These are phyloP conservation scores for Paulownia fortunei DNA, from an alignment of 257 asterid species.

Conservation along the genomic window DNA sequence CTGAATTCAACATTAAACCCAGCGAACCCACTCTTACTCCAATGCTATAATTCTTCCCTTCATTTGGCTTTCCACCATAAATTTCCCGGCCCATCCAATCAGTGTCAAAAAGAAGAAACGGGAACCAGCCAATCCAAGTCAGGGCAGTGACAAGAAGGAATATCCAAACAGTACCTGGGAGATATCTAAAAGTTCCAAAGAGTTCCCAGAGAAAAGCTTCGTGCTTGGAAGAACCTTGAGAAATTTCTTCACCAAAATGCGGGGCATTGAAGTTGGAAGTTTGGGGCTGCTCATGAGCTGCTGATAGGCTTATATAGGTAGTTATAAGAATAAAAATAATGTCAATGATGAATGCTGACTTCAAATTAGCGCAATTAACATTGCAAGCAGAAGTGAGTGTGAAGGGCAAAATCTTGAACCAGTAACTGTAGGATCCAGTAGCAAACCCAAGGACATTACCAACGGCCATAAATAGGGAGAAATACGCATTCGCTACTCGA, in stretches of 20 bases:
- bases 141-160: constrained; percentile 78
- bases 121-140: constrained; percentile 95
- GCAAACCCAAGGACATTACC: constrained; percentile 90
- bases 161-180: constrained; percentile 71
- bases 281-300: constrained; percentile 67
- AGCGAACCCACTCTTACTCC: constrained; percentile 94
- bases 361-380: constrained; percentile 80
- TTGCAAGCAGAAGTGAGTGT: constrained; percentile 72
- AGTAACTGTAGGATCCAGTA: constrained; percentile 77
- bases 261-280: constrained; percentile 30
- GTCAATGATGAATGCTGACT: constrained; percentile 82
- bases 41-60: constrained; percentile 54
- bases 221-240: constrained; percentile 50
- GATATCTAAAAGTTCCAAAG: constrained; percentile 73
- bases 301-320: constrained; percentile 68
- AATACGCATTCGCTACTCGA: constrained; percentile 85
- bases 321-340: constrained; percentile 65
- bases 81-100: constrained; percentile 98
- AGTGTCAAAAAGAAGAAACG: constrained; percentile 79
- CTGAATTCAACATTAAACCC: constrained; percentile 83
- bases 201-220: constrained; percentile 87
- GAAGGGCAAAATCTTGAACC: constrained; percentile 84
- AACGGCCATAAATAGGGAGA: constrained; percentile 81
- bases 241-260: constrained; percentile 44
- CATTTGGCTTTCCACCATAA: constrained; percentile 89